Evolutionary conservation across 2,329 filamentous ascomycete genomes (phyloP).

Genomic region (Scedosporium aurantiacum): DNA sequence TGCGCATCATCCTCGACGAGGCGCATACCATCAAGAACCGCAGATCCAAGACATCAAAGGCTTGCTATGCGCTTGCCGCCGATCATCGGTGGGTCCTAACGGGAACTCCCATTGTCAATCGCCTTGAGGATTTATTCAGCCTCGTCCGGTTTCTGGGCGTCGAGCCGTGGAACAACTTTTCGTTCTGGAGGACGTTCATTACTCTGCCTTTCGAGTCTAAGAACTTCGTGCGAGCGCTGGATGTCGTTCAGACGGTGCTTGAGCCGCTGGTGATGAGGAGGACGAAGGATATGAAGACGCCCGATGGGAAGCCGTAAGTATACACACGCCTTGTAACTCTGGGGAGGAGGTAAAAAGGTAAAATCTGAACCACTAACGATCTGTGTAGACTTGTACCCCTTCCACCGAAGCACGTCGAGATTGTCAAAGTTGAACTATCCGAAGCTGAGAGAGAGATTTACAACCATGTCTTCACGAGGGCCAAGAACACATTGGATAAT

Average conservation of each 20-base stretch:
- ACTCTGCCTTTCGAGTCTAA: conserved; percentile 94
- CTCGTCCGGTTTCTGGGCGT: conserved; percentile 86
- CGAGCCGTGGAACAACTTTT: conserved; percentile 97
- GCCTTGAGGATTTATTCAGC: conserved; percentile 88
- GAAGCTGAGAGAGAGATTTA: conserved; percentile 82
- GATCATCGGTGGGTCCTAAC: conserved; percentile 88
- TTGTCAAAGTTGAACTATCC: conserved; percentile 79
- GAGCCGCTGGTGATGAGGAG: conserved; percentile 90
- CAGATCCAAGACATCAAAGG: conserved; percentile 85
- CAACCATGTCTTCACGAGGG: conserved; percentile 74
- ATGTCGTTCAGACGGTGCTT: conserved; percentile 93
- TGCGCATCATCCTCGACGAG: conserved; percentile 90
- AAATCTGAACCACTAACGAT: background rate
- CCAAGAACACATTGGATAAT: conserved; percentile 71
- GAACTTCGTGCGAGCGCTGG: conserved; percentile 83
- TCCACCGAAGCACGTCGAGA: conserved; percentile 69
- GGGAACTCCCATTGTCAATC: conserved; percentile 93
- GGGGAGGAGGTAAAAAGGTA: background rate
- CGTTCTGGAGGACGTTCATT: conserved; percentile 98
- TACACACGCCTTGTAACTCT: background rate
- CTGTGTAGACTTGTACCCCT: conserved; percentile 55
- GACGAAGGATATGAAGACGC: conserved; percentile 97
- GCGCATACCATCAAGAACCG: conserved; percentile 87
- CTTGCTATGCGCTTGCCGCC: conserved; percentile 81
- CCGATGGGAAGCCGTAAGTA: conserved; percentile 50